A percentile compares a stretch with the other conserved stretches of the same genome.
Evolutionary conservation across 164 flowering plant species (phyloP).

Genomic region (Houttuynia cordata): DNA sequence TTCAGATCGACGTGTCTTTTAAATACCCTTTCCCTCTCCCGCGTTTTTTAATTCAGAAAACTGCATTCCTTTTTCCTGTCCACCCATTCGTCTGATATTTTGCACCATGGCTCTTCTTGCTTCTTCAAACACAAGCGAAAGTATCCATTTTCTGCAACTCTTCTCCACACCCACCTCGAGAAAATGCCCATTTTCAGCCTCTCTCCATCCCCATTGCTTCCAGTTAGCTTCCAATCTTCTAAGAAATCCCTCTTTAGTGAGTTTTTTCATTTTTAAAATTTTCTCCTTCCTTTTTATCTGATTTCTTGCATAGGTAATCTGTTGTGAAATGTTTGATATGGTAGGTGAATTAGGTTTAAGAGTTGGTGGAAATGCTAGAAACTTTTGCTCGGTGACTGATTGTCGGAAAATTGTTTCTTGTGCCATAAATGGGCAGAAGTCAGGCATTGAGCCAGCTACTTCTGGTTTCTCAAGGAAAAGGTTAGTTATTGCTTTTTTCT

Average conservation of each 20-base stretch:
- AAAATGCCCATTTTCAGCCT: too few species aligned
- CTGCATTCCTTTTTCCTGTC: slow-evolving; percentile 3
- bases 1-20: too few species aligned
- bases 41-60: neutral
- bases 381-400: neutral
- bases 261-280: too few species aligned
- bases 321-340: neutral
- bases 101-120: neutral
- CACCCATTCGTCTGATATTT: slow-evolving; percentile 2
- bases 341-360: neutral
- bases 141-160: neutral
- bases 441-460: slow-evolving; percentile 7
- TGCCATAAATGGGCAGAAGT: slow-evolving; percentile 3
- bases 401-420: slow-evolving; percentile 5
- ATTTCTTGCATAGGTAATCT: neutral
- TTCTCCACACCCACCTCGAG: too few species aligned
- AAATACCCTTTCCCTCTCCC: neutral
- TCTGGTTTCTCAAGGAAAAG: slow-evolving; percentile 18
- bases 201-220: too few species aligned
- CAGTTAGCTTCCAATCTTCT: too few species aligned
- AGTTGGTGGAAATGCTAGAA: neutral
- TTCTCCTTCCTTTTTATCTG: neutral
- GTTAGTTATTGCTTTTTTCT: neutral
- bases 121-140: neutral
- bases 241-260: too few species aligned